Evolutionary conservation across 805 yeast genomes (phyloP).

Genomic region (Myxozyma neglecta): DNA sequence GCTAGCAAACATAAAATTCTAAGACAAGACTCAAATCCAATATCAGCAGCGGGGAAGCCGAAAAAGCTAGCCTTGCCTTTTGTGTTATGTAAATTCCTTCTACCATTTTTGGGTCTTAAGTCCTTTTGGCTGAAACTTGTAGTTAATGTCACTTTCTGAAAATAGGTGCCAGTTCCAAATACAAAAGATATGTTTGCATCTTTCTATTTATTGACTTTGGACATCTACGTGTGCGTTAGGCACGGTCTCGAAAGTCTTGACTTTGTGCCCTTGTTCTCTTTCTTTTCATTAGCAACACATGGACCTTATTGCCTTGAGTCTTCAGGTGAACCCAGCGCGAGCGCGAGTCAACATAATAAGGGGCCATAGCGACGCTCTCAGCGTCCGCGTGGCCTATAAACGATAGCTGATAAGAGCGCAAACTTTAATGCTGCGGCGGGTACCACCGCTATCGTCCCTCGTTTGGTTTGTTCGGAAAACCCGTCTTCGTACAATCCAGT

Average conservation of each 20-base stretch:
- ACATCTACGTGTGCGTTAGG: background rate
- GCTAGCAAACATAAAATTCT: background rate
- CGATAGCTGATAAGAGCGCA: slow-evolving; percentile 1
- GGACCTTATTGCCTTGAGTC: background rate
- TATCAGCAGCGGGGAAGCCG: background rate
- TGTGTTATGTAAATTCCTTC: background rate
- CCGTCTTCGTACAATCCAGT: too few relatives aligned
- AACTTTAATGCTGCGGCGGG: background rate
- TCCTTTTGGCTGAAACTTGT: background rate
- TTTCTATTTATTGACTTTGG: background rate
- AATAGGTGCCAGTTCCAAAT: background rate
- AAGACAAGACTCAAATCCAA: background rate
- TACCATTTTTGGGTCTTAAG: background rate
- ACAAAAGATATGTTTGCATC: background rate
- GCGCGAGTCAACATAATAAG: background rate
- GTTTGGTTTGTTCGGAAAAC: too few relatives aligned
- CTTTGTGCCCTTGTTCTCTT: background rate
- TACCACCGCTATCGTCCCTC: background rate
- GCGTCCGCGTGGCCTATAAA: background rate
- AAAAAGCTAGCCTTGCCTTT: background rate
- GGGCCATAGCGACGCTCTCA: background rate
- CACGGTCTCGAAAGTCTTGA: too few relatives aligned
- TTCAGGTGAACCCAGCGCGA: slow-evolving; percentile 3
- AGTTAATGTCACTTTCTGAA: background rate
- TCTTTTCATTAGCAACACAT: background rate